Percentiles rank a stretch among this genome's conserved stretches.
These are phyloP conservation scores for Colletotrichum agaves DNA, from an alignment of 2,329 filamentous ascomycete species.

Conservation along the genomic window DNA sequence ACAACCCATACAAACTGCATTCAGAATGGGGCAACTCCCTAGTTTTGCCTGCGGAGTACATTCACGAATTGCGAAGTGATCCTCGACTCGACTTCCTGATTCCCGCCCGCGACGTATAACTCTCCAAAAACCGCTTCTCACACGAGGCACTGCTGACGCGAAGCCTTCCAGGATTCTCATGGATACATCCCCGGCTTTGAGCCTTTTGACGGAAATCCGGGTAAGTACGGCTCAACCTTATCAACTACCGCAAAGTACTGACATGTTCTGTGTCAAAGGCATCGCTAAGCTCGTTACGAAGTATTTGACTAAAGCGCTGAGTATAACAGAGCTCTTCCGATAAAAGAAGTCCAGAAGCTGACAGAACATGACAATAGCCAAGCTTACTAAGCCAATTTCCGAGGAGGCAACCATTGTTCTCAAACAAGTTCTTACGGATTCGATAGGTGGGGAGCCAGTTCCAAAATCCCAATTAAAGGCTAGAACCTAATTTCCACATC, in stretches of 20 bases:
- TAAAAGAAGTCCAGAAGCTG: background rate
- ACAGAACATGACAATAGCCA: background rate
- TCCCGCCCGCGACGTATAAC: conserved; percentile 1
- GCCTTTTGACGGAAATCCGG: background rate
- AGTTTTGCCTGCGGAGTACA: conserved; percentile 12
- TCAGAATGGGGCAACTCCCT: conserved; percentile 21
- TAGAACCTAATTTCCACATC: background rate
- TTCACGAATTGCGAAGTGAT: conserved; percentile 20
- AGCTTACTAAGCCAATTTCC: conserved; percentile 27
- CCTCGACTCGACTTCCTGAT: conserved; percentile 1
- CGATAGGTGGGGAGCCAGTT: background rate
- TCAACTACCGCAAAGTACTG: no score
- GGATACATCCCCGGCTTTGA: conserved; percentile 21
- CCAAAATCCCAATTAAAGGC: accelerated
- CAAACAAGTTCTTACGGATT: background rate
- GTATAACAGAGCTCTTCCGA: background rate
- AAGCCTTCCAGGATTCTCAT: background rate
- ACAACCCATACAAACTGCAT: conserved; percentile 4
- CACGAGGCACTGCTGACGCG: background rate
- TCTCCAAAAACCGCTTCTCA: accelerated
- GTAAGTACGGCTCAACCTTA: no score
- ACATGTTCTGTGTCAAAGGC: background rate
- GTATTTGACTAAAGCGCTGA: conserved; percentile 20
- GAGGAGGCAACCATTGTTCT: conserved; percentile 7
- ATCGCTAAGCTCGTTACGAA: background rate